Base-by-base conservation (phyloP, 495 filamentous ascomycete genomes). In the Aspergillus sparsus region DNA sequence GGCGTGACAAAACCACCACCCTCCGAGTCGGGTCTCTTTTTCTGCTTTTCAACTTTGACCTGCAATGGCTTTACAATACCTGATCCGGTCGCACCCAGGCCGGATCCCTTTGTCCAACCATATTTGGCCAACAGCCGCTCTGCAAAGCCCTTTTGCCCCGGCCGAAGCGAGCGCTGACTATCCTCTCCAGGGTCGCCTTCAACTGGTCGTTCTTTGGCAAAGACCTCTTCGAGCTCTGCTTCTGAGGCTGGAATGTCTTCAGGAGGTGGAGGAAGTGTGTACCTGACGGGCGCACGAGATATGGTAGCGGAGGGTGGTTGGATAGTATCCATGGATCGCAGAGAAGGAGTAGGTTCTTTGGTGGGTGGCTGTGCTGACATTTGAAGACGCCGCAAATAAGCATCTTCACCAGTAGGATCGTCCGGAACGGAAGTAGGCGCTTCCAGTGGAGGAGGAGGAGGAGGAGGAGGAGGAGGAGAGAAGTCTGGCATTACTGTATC, bases 91-190 rank as follows among this genome's bases (percentile, higher is more conserved):
- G 90, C 91, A 60, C 94, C 94, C 11, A 98, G 82, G 3, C 94
- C 94, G 46, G 86, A 82, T 18, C 95, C 95, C 62, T 90, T 87
- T 10, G 83, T 88, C 91, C 93, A 97, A 53, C 95, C 95, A 70
- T 94, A 92, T 65, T 97, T 97, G 33, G 86, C 82, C 82, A 98
- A 89, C 34, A 96, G 81, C 27, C 92, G 87, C 57, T 90, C 81
- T 3, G 92, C 94, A 66, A 96, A 97, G 58, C 86, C 88, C 65
- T 87, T 82, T 72, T 97, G 89, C 10, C 91, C 90, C 0, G 93
- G 90, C 10, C 87, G 86, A 55, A 80, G 80, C 16, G 87, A 87
- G 34, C 87, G 86, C 31, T 80, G 78, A 5, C 71, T 74, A 62
- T 84, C 81, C 58, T 83, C 79, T 51, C 75, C 73, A 15, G 68